Base-by-base conservation (phyloP, 331 rosid genomes). In the Rosa hybrid region DNA sequence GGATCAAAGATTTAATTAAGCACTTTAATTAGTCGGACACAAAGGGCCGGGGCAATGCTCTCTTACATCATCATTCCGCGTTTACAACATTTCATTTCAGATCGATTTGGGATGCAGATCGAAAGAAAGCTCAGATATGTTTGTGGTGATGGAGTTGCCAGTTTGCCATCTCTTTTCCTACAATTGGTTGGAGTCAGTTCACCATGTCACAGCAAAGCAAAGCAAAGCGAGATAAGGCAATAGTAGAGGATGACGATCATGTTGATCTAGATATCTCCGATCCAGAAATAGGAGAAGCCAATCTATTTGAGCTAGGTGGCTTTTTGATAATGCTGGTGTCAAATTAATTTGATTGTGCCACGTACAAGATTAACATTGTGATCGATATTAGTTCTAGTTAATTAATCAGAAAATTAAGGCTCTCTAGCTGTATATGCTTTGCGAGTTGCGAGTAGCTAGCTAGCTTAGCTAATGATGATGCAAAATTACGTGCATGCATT, bases 171-270 rank as follows among this genome's bases (percentile, higher is more conserved):
- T 42, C 42, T 46, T n/a, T 65, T 77, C 12, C 17, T n/a, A 8
- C 41, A 0, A 49, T 65, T 77, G 50, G 51, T 21, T 16, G 64
- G 74, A 38, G 74, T 65, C 80, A 77, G 42, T 48, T 77, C 80
- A 67, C 65, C 39, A 1, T 49, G 80, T 77, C 80, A 65, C 49
- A 34, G 48, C 80, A 77, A n/a, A 64, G 0, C 80, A 77, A n/a
- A 64, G 0, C 63, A 51, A 77, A 65, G 80, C 50, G 27, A 77
- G 73, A 77, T 65, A 77, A 77, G 64, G 65, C 17, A 25, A 46
- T 27, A 16, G 18, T 60, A 48, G 12, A 49, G 2, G 74, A 49
- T 34, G 74, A 49, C 50, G 74, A 65, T 70, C 20, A 6, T 27
- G 69, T 13, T 30, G n/a, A 13, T 13, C 44, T 13, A 20, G 11